Conservation (phyloP, 2,329 filamentous ascomycete species). For the Aquanectria penicillioides region DNA sequence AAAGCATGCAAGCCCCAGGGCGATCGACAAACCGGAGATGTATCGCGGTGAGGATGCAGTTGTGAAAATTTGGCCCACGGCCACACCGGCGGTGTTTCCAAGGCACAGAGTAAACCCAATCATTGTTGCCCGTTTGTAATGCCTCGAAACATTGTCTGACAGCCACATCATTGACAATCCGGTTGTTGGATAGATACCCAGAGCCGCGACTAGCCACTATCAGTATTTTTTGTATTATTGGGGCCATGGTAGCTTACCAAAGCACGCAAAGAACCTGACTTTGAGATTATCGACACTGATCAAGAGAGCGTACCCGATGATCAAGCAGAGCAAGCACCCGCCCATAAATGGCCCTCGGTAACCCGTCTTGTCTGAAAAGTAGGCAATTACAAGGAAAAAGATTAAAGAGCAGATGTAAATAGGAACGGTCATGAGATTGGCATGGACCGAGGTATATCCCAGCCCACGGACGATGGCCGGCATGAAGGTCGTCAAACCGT, state of each 20-base stretch:
- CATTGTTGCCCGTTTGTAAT: slow-evolving; percentile 57
- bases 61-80: slow-evolving; percentile 56
- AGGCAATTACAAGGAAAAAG: slow-evolving; percentile 38
- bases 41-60: slow-evolving; percentile 41
- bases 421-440: slow-evolving; percentile 46
- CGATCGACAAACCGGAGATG: slow-evolving; percentile 38
- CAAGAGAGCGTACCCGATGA: slow-evolving; percentile 42
- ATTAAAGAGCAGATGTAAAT: slow-evolving; percentile 29
- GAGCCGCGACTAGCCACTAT: slow-evolving; percentile 20
- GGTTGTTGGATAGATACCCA: slow-evolving; percentile 43
- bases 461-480: slow-evolving; percentile 42
- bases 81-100: slow-evolving; percentile 59
- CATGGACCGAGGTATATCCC: slow-evolving; percentile 43
- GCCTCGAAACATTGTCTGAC: slow-evolving; percentile 56
- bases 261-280: slow-evolving; percentile 37
- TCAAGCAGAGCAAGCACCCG: slow-evolving; percentile 37
- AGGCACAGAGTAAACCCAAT: slow-evolving; percentile 58
- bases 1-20: slow-evolving; percentile 40
- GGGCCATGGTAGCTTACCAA: slow-evolving; percentile 1
- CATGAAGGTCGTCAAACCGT: slow-evolving; percentile 44
- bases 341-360: slow-evolving; percentile 38
- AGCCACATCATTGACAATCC: slow-evolving; percentile 58
- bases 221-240: background rate
- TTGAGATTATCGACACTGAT: slow-evolving; percentile 41
- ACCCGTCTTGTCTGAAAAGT: slow-evolving; percentile 37